These are phyloP conservation scores for Microsporum ferrugineum DNA, from an alignment of 2,329 filamentous ascomycete species.

Conservation along the genomic window DNA sequence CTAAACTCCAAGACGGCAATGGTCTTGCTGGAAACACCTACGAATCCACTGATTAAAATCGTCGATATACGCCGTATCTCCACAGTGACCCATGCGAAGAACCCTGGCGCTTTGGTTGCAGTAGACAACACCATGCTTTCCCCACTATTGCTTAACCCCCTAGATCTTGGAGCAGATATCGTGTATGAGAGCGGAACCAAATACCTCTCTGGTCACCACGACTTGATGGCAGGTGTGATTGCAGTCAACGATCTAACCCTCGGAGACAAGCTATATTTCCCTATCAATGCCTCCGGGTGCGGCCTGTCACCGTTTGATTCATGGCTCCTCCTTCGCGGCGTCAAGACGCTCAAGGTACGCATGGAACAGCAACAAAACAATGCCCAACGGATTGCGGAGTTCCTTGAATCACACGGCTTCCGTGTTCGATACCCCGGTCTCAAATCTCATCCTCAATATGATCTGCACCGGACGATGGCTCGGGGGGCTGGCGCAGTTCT, in stretches of 20 bases:
- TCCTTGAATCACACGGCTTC: slow-evolving; percentile 84
- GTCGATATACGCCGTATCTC: slow-evolving; percentile 81
- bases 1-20: slow-evolving; percentile 77
- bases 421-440: slow-evolving; percentile 89
- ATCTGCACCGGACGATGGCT: slow-evolving; percentile 90
- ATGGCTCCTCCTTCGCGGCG: slow-evolving; percentile 85
- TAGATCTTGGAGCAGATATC: slow-evolving; percentile 88
- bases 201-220: slow-evolving; percentile 94
- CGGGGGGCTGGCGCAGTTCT: slow-evolving; percentile 88
- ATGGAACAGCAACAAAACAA: slow-evolving; percentile 98
- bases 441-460: slow-evolving; percentile 90
- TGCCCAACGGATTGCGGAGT: slow-evolving; percentile 80
- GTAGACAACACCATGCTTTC: slow-evolving; percentile 99
- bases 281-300: slow-evolving; percentile 92
- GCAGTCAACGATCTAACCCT: slow-evolving; percentile 73
- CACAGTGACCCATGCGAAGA: slow-evolving; percentile 61
- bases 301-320: slow-evolving; percentile 91
- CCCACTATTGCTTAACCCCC: slow-evolving; percentile 81
- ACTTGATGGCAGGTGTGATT: slow-evolving; percentile 96
- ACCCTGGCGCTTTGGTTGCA: slow-evolving; percentile 67
- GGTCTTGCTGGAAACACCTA: slow-evolving; percentile 92
- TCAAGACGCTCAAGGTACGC: slow-evolving; percentile 92
- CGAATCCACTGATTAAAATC: slow-evolving; percentile 96
- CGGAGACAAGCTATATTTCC: slow-evolving; percentile 87
- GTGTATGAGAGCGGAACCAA: slow-evolving; percentile 98